Base-by-base conservation (phyloP, 1,284 basidiomycete species). In the Agaricales sp. region DNA sequence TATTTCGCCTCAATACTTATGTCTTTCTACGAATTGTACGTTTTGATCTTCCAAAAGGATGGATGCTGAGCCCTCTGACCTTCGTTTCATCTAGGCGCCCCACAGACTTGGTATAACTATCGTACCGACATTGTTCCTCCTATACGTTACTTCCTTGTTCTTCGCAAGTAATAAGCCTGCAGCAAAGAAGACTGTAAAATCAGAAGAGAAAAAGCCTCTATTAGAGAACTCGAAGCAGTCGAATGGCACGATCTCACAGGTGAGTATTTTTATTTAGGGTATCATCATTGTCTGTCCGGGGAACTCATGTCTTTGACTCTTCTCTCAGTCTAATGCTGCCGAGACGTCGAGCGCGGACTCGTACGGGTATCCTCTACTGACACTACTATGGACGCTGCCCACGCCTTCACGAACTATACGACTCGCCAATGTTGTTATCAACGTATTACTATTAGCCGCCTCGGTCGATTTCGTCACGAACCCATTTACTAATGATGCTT, bases 401-500 rank as follows among this genome's bases (percentile, higher is more conserved):
- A 69, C 71, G 1, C 60, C 64, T 26, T 67, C 68, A 21, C 62
- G 60, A 43, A 53, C 56, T 13, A 57, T 75, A 20, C 66, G 66
- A 37, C 52, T 61, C 44, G 50, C 59, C 19, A 79, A 73, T 52
- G 48, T 76, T 16, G 48, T 64, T 22, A 69, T 82, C 54, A 84
- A 84, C 60, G 65, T 69, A 0, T 47, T 76, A 20, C 64, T 83
- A 2, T 59, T 78, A 13, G 54, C 73, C n/a, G 68, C 73, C 25
- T 66, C 67, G 19, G 57, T 67, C 30, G 81, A 86, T 53, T 71
- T 81, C 52, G 62, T 71, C 24, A 52, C 69, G 6, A 66, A 71
- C 4, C 79, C 82, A 8, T 67, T 74, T 55, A 58, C 78, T 50
- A 75, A 81, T 58, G 57, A 71, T 43, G 77, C 80, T 20, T 48